phyloP scores from a whole-genome alignment of 805 yeast genomes.

The Tetrapisispora fleetii region DNA sequence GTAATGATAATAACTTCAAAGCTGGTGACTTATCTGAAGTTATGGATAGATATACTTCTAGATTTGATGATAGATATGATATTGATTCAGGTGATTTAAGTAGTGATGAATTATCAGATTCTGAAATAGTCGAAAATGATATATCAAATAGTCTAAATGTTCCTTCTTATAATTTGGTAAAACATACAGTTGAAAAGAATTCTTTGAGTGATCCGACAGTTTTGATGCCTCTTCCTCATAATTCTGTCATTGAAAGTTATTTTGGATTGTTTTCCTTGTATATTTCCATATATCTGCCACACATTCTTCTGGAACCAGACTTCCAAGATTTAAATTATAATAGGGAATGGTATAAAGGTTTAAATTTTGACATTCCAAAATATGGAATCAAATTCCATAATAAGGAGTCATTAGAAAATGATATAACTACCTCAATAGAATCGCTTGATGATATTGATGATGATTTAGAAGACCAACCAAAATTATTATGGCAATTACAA shows the following conservation, averaged over 20 bases:
- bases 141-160: background rate
- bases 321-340: constrained; percentile 17
- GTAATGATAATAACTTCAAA: background rate
- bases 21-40: constrained; percentile 4
- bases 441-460: constrained; percentile 5
- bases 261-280: constrained; percentile 19
- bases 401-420: background rate
- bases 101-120: background rate
- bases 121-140: background rate
- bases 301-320: constrained; percentile 15
- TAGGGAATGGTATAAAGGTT: constrained; percentile 21
- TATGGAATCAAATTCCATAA: constrained; percentile 7
- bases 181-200: background rate
- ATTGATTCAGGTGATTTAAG: background rate
- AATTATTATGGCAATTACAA: constrained; percentile 23
- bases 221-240: constrained; percentile 18
- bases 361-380: constrained; percentile 5
- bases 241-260: constrained; percentile 22
- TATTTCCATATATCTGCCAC: constrained; percentile 19
- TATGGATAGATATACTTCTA: background rate
- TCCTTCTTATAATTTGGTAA: constrained; percentile 2
- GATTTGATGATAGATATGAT: background rate
- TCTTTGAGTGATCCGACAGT: constrained; percentile 15
- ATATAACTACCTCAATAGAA: constrained; percentile 5
- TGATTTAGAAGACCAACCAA: constrained; percentile 15